phyloP scores from a whole-genome alignment of 2,329 filamentous ascomycete species.

The Pseudocercospora macadamiae region DNA sequence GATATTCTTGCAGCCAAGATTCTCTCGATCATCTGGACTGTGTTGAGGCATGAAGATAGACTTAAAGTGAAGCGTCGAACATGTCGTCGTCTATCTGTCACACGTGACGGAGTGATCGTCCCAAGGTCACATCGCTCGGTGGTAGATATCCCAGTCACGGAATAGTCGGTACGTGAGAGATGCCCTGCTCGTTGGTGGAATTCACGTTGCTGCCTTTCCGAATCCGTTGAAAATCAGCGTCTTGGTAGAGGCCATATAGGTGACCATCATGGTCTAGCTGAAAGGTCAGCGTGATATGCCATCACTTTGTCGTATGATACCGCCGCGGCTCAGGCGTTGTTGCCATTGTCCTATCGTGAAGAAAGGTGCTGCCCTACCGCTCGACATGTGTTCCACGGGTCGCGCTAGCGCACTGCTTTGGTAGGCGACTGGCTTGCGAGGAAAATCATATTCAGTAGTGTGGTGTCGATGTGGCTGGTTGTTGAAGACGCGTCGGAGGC shows the following conservation, averaged over 20 bases:
- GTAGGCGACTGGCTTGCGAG: no score
- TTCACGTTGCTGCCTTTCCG: background rate
- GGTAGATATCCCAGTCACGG: conserved; percentile 11
- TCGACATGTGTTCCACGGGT: no score
- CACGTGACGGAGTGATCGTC: background rate
- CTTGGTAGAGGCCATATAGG: conserved; percentile 1
- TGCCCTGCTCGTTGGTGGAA: conserved; percentile 14
- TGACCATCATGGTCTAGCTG: background rate
- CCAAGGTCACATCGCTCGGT: no score
- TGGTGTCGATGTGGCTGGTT: background rate
- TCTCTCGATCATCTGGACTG: conserved; percentile 1
- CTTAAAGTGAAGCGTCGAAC: background rate
- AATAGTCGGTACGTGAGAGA: background rate
- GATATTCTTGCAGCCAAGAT: conserved; percentile 4
- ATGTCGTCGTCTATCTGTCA: background rate
- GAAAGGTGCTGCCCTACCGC: no score
- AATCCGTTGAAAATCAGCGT: conserved; percentile 3
- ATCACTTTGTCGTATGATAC: background rate
- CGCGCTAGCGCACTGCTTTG: no score
- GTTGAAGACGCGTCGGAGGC: background rate
- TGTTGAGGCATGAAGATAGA: background rate
- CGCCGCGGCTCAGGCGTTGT: background rate
- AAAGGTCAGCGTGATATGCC: background rate
- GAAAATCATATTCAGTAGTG: no score
- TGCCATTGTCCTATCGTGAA: background rate